These are phyloP conservation scores for Backusella westeae DNA, from an alignment of 192 early-diverging fungal genomes.

Conservation along the genomic window DNA sequence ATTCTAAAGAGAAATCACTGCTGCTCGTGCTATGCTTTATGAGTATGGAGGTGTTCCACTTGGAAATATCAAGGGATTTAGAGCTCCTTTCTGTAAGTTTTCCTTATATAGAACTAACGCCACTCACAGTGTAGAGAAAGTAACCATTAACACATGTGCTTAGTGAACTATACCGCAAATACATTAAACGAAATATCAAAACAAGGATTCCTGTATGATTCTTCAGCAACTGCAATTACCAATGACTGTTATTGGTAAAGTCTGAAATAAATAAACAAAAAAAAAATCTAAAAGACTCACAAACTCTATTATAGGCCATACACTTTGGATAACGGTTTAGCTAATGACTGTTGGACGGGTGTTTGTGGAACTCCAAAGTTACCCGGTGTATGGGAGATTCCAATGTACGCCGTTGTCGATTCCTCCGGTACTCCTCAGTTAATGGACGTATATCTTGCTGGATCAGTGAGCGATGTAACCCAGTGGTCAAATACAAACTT, in stretches of 20 bases:
- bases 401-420: conserved; percentile 55
- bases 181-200: conserved; percentile 43
- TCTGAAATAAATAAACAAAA: background rate
- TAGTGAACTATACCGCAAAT: conserved; percentile 46
- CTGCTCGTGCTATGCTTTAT: conserved; percentile 39
- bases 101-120: too few relatives aligned
- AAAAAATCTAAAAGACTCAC: too few relatives aligned
- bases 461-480: conserved; percentile 35
- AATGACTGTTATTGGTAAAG: conserved; percentile 49
- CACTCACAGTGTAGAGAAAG: background rate
- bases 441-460: conserved; percentile 52
- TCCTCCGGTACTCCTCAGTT: conserved; percentile 31
- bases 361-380: conserved; percentile 40
- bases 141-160: background rate
- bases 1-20: conserved; percentile 37
- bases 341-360: conserved; percentile 55
- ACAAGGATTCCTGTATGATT: conserved; percentile 55
- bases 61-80: conserved; percentile 58
- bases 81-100: conserved; percentile 54
- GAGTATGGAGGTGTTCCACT: conserved; percentile 57
- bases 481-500: conserved; percentile 53
- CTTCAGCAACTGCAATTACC: conserved; percentile 42
- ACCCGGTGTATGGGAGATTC: conserved; percentile 66
- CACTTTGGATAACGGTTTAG: conserved; percentile 62
- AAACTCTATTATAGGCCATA: conserved; percentile 45